Evolutionary conservation across 345 rosid genomes (phyloP).

Genomic region (Nephelium lappaceum): DNA sequence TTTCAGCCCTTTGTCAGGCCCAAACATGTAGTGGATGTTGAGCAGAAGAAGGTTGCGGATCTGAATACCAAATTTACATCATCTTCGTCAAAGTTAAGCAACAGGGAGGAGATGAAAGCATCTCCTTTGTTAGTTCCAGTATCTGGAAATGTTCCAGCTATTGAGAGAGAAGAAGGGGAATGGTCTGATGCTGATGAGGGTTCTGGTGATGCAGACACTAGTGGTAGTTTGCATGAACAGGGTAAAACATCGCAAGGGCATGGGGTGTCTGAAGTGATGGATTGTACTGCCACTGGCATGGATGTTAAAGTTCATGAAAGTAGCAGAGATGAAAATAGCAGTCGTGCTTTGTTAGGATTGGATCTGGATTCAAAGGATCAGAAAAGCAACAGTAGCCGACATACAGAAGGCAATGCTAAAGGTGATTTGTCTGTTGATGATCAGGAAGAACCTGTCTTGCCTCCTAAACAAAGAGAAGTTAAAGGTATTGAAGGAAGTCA

Average conservation of each 20-base stretch:
- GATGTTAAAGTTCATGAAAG: slow-evolving; percentile 39
- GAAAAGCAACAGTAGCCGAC: slow-evolving; percentile 40
- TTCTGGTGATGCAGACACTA: slow-evolving; percentile 35
- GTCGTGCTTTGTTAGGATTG: slow-evolving; percentile 30
- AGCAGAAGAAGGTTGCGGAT: slow-evolving; percentile 43
- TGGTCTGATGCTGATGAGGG: slow-evolving; percentile 86
- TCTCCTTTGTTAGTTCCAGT: slow-evolving; percentile 34
- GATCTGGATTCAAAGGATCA: slow-evolving; percentile 46
- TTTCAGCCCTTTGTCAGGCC: slow-evolving; percentile 91
- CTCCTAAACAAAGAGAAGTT: slow-evolving; percentile 68
- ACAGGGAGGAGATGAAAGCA: slow-evolving; percentile 39
- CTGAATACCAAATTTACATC: slow-evolving; percentile 35
- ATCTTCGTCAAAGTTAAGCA: slow-evolving; percentile 32
- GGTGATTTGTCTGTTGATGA: slow-evolving; percentile 40
- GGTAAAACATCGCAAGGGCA: slow-evolving; percentile 40
- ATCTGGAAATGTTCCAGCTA: slow-evolving; percentile 34
- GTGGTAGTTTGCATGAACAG: slow-evolving; percentile 33
- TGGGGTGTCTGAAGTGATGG: slow-evolving; percentile 32
- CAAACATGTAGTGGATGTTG: slow-evolving; percentile 40
- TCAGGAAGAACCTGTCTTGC: slow-evolving; percentile 47
- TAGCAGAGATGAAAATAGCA: slow-evolving; percentile 28
- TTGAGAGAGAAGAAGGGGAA: slow-evolving; percentile 98
- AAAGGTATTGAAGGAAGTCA: slow-evolving; percentile 85
- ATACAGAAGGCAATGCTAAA: slow-evolving; percentile 51
- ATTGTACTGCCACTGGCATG: slow-evolving; percentile 31